These are phyloP conservation scores for Teratosphaeria nubilosa DNA, from an alignment of 2,329 filamentous ascomycete genomes.

Conservation along the genomic window DNA sequence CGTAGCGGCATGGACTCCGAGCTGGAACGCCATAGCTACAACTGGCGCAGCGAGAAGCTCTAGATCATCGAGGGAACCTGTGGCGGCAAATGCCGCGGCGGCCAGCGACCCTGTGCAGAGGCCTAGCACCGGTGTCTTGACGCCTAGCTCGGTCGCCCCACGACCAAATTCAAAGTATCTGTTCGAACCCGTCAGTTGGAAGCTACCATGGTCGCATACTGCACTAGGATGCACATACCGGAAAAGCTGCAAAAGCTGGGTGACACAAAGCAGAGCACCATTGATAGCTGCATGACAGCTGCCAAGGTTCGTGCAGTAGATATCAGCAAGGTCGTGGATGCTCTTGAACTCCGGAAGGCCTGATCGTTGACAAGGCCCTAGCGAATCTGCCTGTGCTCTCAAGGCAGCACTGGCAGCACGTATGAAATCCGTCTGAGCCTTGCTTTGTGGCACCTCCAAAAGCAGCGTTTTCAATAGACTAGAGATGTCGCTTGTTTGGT, in stretches of 20 bases:
- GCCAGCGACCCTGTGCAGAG: not conserved
- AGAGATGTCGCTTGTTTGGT: not conserved
- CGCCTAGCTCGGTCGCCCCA: not conserved
- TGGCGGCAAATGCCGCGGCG: not conserved
- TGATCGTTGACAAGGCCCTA: not conserved
- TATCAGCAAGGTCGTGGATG: not conserved
- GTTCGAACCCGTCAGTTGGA: not conserved
- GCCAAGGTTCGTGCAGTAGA: not conserved
- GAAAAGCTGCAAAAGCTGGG: not conserved
- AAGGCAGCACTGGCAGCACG: not conserved
- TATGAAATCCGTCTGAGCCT: not conserved
- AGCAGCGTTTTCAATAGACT: not conserved
- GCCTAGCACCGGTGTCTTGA: not conserved
- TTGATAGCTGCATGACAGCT: not conserved
- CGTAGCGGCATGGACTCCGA: not conserved
- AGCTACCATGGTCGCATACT: not conserved
- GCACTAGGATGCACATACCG: not conserved
- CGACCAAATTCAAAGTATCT: not conserved
- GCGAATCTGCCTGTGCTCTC: not conserved
- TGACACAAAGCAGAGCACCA: not conserved
- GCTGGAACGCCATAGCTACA: not conserved
- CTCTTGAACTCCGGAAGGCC: not conserved
- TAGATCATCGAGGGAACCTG: not conserved
- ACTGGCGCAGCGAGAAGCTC: not conserved
- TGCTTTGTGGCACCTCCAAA: not conserved